Evolutionary conservation across 164 flowering plant species (phyloP).

Genomic region (Euptelea pleiosperma): DNA sequence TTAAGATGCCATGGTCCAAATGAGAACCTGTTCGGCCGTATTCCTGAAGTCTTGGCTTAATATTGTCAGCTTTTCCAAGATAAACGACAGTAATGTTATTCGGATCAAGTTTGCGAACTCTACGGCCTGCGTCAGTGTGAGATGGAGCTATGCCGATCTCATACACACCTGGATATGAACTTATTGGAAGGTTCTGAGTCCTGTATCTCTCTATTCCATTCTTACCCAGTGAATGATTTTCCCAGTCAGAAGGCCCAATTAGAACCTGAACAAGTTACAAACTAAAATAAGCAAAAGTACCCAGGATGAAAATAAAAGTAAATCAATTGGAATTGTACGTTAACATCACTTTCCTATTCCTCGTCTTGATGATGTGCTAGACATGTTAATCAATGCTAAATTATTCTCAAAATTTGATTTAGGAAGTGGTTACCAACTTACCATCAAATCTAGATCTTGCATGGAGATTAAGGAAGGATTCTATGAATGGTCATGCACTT

Average conservation of each 20-base stretch:
- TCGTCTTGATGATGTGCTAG: no score
- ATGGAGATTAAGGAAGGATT: no score
- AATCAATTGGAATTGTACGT: no score
- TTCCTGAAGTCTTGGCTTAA: constrained; percentile 58
- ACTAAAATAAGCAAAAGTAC: neutral
- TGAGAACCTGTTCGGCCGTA: constrained; percentile 84
- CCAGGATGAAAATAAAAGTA: no score
- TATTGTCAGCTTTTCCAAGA: constrained; percentile 76
- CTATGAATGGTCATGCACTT: no score
- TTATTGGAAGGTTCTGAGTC: constrained; percentile 55
- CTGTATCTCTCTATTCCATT: constrained; percentile 78
- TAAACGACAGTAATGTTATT: constrained; percentile 48
- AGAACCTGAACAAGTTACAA: constrained; percentile 44
- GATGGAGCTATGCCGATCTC: constrained; percentile 59
- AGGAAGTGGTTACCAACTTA: no score
- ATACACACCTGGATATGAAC: constrained; percentile 67
- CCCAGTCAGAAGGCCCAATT: constrained; percentile 86
- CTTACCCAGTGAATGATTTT: constrained; percentile 50
- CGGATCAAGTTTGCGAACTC: constrained; percentile 37
- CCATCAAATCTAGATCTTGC: no score
- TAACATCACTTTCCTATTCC: no score
- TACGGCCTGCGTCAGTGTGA: constrained; percentile 28
- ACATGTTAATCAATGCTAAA: neutral
- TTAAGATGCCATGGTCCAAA: constrained; percentile 49
- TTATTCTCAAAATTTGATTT: no score